Conservation (phyloP, 345 rosid genomes). For the Melastoma malabathricum region DNA sequence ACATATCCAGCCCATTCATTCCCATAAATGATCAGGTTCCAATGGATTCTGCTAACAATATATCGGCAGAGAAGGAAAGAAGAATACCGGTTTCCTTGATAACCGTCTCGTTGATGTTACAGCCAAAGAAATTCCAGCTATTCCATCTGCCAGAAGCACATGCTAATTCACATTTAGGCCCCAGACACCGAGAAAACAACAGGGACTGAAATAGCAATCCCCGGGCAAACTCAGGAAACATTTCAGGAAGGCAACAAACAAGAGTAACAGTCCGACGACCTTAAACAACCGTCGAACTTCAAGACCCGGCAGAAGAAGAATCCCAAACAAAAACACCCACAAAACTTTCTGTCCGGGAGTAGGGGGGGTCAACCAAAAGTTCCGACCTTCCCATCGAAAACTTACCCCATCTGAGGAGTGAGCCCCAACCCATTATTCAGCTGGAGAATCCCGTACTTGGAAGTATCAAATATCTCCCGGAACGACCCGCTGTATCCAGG, state of each 20-base stretch:
- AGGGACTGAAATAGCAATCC: too few relatives aligned
- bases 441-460: constrained; percentile 61
- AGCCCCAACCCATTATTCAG: constrained; percentile 73
- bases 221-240: too few relatives aligned
- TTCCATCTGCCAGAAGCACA: constrained; percentile 62
- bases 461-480: constrained; percentile 46
- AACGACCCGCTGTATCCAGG: constrained; percentile 28
- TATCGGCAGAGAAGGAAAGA: background rate
- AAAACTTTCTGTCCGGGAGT: too few relatives aligned
- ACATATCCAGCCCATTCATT: too few relatives aligned
- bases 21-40: background rate
- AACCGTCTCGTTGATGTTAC: constrained; percentile 66
- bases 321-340: too few relatives aligned
- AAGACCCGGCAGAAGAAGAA: too few relatives aligned
- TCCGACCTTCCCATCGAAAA: background rate
- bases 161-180: too few relatives aligned
- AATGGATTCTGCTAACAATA: background rate
- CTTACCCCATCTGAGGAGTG: constrained; percentile 96
- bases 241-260: too few relatives aligned
- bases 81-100: constrained; percentile 75
- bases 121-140: constrained; percentile 97
- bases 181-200: too few relatives aligned
- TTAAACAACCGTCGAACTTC: too few relatives aligned
- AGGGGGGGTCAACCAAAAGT: too few relatives aligned
- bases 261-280: too few relatives aligned